A percentile compares a stretch with the other conserved stretches of the same genome.
Evolutionary conservation across 176 grass and related monocot genomes (phyloP).

Genomic region (Paspalum notatum): DNA sequence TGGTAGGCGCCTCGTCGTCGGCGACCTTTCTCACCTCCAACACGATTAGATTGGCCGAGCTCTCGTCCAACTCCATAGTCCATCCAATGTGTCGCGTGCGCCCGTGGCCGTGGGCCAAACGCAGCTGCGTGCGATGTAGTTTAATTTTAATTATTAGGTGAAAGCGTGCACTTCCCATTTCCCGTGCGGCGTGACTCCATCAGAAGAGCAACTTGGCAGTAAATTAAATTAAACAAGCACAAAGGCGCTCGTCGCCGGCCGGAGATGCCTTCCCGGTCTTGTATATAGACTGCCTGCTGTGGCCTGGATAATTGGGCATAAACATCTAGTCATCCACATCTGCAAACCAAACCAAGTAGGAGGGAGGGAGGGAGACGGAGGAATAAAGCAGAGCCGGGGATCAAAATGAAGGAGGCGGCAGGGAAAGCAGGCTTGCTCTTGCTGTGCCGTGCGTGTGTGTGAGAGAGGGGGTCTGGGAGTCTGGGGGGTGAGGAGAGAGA

Average conservation of each 20-base stretch:
- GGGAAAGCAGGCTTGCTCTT: neutral
- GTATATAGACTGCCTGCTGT: slow-evolving; percentile 32
- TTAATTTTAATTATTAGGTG: neutral
- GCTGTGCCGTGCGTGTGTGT: neutral
- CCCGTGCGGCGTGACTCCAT: neutral
- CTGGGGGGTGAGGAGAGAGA: neutral
- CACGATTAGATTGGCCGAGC: neutral
- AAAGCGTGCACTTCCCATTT: slow-evolving; percentile 13
- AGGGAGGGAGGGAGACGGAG: neutral
- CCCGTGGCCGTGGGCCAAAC: neutral
- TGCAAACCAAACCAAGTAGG: neutral
- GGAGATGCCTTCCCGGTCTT: neutral
- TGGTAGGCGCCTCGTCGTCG: neutral
- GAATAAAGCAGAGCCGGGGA: slow-evolving; percentile 46
- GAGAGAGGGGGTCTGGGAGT: neutral
- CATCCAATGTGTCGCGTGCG: neutral
- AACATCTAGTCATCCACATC: neutral
- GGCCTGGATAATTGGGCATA: slow-evolving; percentile 52
- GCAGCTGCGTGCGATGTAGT: neutral
- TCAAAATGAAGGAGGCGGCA: slow-evolving; percentile 9
- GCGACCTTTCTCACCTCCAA: neutral
- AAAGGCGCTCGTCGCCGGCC: neutral
- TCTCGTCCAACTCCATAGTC: slow-evolving; percentile 6
- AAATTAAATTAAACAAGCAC: neutral
- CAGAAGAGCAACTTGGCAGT: neutral